These are phyloP conservation scores for Globisporangium middletonii DNA, from an alignment of 352 stramenopile genomes.

Conservation along the genomic window DNA sequence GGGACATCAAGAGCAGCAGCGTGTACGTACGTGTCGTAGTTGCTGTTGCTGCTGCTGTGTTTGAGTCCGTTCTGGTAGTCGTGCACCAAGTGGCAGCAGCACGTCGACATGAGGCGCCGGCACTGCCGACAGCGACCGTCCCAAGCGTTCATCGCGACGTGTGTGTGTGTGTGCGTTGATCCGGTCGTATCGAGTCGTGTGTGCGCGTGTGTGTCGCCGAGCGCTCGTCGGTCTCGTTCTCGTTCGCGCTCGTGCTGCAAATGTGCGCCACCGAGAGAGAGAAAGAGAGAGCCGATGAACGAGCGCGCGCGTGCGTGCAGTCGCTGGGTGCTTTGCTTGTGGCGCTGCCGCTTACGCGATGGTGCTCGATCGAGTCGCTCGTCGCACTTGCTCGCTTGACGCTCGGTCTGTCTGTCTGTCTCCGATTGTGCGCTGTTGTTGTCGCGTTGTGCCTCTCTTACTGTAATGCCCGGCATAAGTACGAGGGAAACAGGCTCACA, in stretches of 20 bases:
- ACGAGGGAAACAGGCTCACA: background rate
- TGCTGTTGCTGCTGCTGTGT: background rate
- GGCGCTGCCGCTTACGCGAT: background rate
- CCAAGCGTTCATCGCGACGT: slow-evolving; percentile 11
- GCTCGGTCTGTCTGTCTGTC: background rate
- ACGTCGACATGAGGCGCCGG: slow-evolving; percentile 16
- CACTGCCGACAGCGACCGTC: slow-evolving; percentile 15
- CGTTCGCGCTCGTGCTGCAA: background rate
- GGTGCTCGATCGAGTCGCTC: too few relatives aligned
- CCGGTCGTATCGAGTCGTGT: too few relatives aligned
- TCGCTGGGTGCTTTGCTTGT: background rate
- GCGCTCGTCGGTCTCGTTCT: background rate
- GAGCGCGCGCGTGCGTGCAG: background rate
- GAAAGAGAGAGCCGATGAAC: background rate
- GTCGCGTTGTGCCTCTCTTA: background rate
- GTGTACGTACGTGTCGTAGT: slow-evolving; percentile 4
- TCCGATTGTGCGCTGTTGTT: background rate
- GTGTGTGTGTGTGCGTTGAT: background rate
- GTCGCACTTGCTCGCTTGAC: background rate
- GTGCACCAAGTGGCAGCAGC: slow-evolving; percentile 11
- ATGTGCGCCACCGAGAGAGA: background rate
- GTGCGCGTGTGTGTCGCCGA: background rate
- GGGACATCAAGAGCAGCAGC: background rate
- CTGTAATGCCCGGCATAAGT: background rate
- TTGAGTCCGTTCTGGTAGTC: slow-evolving; percentile 7